Evolutionary conservation across 1,284 basidiomycete genomes (phyloP), one percentile per base, ranked within the genome.

Genomic region (Sphaerobolus stellatus): DNA sequence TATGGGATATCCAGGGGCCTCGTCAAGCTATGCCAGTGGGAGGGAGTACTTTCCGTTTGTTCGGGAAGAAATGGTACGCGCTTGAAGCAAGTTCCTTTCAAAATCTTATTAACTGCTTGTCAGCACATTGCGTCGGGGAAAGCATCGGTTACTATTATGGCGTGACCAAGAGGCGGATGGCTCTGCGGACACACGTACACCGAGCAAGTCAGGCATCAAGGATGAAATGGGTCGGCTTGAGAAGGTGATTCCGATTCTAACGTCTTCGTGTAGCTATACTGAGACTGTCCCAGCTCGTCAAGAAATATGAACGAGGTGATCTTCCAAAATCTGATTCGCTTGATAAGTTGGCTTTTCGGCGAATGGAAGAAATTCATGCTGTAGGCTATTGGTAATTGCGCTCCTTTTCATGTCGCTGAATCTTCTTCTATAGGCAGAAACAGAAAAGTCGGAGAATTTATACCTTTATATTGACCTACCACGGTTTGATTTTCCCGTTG

Each of bases 401-500:
- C 40, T n/a, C 25, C 8, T 56, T 1, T 38, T 16, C 2, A 6
- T 51, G 29, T 30, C 46, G 30, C 48, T 28, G 20, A 6, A 47
- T 7, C 28, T 11, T 16, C 55, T 14, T 29, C 7, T 25, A 1
- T 62, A 94, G 92, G 83, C 84, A 6, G 93, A 95, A 69, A 86
- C 92, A 0, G 84, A 86, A 63, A 94, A 93, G 67, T 95, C 92
- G 1, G 84, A 94, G 57, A 90, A 92, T 62, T 75, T 97, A 24
- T 98, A 92, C 65, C 79, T 99, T 4, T 98, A 98, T 68, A 86
- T 99, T 44, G 96, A 99, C 71, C 70, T 99, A 33, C 97, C 96
- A 0, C 82, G 92, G n/a, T 99, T 98, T 65, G 96, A 98, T 67
- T 95, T 98, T 66, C 96, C 97, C 0, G 88, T 99, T n/a, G 88